phyloP scores from a whole-genome alignment of 305 asterid genomes.

The Vinca major region DNA sequence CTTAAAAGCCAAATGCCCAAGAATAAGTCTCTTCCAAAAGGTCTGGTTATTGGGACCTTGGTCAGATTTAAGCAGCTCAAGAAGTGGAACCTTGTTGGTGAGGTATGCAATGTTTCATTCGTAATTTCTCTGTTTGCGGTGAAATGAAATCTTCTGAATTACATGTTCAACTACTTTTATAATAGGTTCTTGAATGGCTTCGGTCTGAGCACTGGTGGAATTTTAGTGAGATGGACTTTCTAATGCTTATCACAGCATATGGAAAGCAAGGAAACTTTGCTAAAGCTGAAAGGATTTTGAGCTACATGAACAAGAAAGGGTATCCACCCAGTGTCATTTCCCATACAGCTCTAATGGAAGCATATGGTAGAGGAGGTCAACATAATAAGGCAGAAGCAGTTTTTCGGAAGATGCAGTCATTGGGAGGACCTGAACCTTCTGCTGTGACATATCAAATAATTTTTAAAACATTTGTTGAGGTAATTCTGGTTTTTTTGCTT shows the following conservation, averaged over 20 bases:
- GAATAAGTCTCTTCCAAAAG: conserved; percentile 64
- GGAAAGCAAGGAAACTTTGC: conserved; percentile 80
- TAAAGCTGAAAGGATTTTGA: conserved; percentile 74
- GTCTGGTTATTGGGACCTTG: conserved; percentile 72
- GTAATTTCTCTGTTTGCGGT: neutral
- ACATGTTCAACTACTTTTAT: neutral
- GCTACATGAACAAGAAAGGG: conserved; percentile 68
- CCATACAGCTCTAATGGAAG: conserved; percentile 93
- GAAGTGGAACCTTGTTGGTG: conserved; percentile 90
- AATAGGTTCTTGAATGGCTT: conserved; percentile 90
- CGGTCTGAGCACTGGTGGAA: conserved; percentile 93
- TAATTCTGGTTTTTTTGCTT: conserved; percentile 24
- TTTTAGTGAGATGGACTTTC: conserved; percentile 82
- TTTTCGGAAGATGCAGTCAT: conserved; percentile 80
- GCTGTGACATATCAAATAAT: conserved; percentile 89
- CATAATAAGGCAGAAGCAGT: conserved; percentile 75
- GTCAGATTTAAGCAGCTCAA: conserved; percentile 90
- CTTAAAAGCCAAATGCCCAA: conserved; percentile 59
- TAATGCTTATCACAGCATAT: conserved; percentile 88
- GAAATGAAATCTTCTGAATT: conserved; percentile 1
- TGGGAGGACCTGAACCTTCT: conserved; percentile 96
- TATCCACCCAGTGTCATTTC: conserved; percentile 74
- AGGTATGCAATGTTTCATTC: conserved; percentile 37
- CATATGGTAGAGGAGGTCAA: conserved; percentile 82
- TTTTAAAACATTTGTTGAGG: conserved; percentile 80